Conservation (phyloP, 1,139 yeast species). For the Pichia sp. region DNA sequence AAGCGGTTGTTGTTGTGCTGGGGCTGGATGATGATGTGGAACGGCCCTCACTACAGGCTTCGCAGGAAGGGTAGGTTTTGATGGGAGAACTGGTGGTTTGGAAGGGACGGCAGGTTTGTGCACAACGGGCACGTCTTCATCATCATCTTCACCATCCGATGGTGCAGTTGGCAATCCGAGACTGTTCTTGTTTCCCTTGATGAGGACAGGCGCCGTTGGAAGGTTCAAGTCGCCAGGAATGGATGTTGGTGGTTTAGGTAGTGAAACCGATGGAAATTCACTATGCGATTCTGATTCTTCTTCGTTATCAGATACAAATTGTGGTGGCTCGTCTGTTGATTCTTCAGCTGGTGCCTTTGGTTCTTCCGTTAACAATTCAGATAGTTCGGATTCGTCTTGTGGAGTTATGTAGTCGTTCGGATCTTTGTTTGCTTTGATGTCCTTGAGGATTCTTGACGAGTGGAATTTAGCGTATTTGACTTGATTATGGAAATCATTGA, state of each 20-base stretch:
- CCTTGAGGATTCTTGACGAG: constrained; percentile 52
- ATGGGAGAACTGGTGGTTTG: background rate
- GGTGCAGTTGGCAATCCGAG: constrained; percentile 31
- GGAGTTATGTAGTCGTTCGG: constrained; percentile 48
- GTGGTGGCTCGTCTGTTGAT: background rate
- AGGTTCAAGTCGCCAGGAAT: constrained; percentile 26
- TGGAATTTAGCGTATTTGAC: constrained; percentile 58
- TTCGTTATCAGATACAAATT: background rate
- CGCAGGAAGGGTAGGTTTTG: constrained; percentile 1
- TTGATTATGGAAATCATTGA: constrained; percentile 36
- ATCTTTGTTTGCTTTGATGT: constrained; percentile 45
- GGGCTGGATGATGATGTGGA: constrained; percentile 16
- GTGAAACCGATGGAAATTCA: constrained; percentile 2
- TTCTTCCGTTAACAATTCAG: background rate
- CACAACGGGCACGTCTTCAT: background rate
- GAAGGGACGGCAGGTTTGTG: no score
- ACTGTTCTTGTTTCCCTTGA: constrained; percentile 31
- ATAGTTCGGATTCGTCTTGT: constrained; percentile 28
- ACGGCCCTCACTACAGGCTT: background rate
- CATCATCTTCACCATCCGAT: background rate
- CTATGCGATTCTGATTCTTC: background rate
- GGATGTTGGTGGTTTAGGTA: constrained; percentile 27
- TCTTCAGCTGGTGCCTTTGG: background rate
- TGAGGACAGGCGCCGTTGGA: constrained; percentile 31
- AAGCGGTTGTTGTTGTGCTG: constrained; percentile 3